phyloP scores from a whole-genome alignment of 257 asterid genomes.

The Fraxinus excelsior region DNA sequence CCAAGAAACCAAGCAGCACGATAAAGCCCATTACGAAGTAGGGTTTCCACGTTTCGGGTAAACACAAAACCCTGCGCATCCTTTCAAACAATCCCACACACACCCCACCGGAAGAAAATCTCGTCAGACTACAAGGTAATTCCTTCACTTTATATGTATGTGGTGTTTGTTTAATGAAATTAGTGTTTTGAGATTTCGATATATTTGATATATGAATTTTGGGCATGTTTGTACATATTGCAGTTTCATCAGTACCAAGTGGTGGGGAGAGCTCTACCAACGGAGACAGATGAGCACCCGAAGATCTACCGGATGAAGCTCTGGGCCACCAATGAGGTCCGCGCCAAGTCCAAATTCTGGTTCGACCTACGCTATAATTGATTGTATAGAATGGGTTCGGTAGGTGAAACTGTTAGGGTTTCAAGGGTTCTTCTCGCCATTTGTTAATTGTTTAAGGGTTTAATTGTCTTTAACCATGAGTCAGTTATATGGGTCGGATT shows the following conservation, averaged over 20 bases:
- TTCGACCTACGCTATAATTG: not conserved
- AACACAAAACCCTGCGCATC: conserved; percentile 14
- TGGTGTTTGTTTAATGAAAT: conserved; percentile 1
- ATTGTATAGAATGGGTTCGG: not conserved
- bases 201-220: not conserved
- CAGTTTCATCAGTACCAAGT: conserved; percentile 92
- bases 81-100: not conserved
- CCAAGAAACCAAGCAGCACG: not conserved
- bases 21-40: conserved; percentile 24
- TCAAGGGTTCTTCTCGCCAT: no score
- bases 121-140: conserved; percentile 42
- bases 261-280: conserved; percentile 83
- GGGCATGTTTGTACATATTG: conserved; percentile 23
- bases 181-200: not conserved
- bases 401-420: no score
- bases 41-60: conserved; percentile 28
- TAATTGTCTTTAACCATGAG: no score
- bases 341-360: conserved; percentile 90
- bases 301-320: conserved; percentile 93
- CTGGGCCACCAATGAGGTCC: conserved; percentile 91
- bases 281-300: conserved; percentile 77
- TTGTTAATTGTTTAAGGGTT: no score
- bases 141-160: not conserved
- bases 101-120: not conserved
- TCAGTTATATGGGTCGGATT: no score